Conservation (phyloP, 129 eudicot species). For the Rutidosis leptorrhynchoides region DNA sequence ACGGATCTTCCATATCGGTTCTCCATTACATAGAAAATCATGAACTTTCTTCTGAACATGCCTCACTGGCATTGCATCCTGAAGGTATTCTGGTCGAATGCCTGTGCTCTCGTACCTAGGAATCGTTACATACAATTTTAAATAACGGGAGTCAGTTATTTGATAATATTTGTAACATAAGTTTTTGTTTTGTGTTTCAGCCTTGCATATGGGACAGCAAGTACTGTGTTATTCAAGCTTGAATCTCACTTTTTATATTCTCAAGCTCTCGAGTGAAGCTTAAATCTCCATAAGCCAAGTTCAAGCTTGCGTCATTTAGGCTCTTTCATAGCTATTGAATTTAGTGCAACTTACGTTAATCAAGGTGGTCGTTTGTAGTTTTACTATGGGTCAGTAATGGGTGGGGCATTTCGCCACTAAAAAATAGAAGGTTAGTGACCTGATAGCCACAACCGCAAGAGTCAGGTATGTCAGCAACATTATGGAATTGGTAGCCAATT, state of each 20-base stretch:
- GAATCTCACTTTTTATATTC: background rate
- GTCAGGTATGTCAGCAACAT: too few relatives aligned
- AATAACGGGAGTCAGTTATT: background rate
- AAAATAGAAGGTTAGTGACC: too few relatives aligned
- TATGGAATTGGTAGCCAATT: too few relatives aligned
- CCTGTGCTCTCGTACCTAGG: conserved; percentile 85
- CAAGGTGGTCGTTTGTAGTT: background rate
- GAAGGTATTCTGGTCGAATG: conserved; percentile 65
- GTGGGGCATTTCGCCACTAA: too few relatives aligned
- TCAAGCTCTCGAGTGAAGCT: background rate
- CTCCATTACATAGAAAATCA: conserved; percentile 91
- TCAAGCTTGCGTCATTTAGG: too few relatives aligned
- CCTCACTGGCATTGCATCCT: conserved; percentile 80
- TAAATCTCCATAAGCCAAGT: too few relatives aligned
- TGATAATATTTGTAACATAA: background rate
- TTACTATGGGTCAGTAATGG: too few relatives aligned
- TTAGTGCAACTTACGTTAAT: background rate
- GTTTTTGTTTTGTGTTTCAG: background rate
- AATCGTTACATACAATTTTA: background rate
- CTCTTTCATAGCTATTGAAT: background rate
- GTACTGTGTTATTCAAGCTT: background rate
- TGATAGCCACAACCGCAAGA: too few relatives aligned
- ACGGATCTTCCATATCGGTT: conserved; percentile 90
- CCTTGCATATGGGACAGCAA: background rate
- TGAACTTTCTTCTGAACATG: conserved; percentile 81